Percentiles rank a stretch among this genome's conserved stretches.
These are phyloP conservation scores for barrel medic (Medicago truncatula) DNA, from an alignment of 306 rosid genomes.

Conservation along the genomic window DNA sequence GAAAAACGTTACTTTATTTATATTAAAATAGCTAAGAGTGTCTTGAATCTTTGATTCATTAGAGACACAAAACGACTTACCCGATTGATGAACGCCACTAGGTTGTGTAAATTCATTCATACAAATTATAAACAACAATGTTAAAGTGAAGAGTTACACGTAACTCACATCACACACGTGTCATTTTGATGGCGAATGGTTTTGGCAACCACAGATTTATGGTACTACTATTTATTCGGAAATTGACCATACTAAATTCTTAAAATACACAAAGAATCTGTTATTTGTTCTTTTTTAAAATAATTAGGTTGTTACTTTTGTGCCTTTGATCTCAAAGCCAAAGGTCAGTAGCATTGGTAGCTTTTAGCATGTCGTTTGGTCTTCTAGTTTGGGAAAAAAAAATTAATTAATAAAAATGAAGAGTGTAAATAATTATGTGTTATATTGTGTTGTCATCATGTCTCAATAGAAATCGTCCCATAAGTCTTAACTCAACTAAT, in stretches of 20 bases:
- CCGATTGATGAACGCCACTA: slow-evolving; percentile 15
- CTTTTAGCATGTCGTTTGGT: slow-evolving; percentile 35
- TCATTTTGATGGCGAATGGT: slow-evolving; percentile 36
- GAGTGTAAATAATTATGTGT: background rate
- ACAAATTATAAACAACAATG: slow-evolving; percentile 18
- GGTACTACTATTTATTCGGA: slow-evolving; percentile 20
- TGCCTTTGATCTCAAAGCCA: slow-evolving; percentile 29
- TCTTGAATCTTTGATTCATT: background rate
- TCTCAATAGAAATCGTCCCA: too few species aligned
- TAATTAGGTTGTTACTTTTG: slow-evolving; percentile 22
- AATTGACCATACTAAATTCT: slow-evolving; percentile 8
- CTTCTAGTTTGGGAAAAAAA: background rate
- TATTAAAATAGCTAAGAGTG: background rate
- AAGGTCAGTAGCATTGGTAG: slow-evolving; percentile 23
- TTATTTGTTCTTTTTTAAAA: background rate
- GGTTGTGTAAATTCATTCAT: slow-evolving; percentile 30
- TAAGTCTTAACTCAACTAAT: too few species aligned
- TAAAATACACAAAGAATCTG: background rate
- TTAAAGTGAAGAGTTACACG: slow-evolving; percentile 40
- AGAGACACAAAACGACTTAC: slow-evolving; percentile 36
- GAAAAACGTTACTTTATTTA: too few species aligned
- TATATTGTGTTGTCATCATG: too few species aligned
- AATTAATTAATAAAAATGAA: background rate
- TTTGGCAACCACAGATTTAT: slow-evolving; percentile 19
- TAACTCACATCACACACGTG: slow-evolving; percentile 44